Base-by-base conservation (phyloP, 2,329 filamentous ascomycete species). In the Trichothecium roseum region DNA sequence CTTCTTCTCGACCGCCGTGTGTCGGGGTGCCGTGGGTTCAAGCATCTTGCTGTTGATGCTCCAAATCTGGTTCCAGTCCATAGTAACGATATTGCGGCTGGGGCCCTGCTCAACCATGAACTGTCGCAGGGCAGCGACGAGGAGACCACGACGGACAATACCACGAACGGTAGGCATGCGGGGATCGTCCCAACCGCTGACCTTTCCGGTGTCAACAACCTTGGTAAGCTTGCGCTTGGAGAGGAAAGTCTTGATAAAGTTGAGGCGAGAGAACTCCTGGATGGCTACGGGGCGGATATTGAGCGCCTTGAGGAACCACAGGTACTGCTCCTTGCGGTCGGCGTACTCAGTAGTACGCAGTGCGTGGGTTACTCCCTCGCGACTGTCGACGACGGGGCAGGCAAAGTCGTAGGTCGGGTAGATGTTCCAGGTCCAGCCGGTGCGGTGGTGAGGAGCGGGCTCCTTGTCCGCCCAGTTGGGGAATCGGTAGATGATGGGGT, bases 401-500 rank as follows among this genome's bases (percentile, higher is more conserved):
- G 83, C 84, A 53, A 89, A 85, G 56, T 91, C 84, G 65, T 91
- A 91, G 0, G 89, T 93, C 0, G 91, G 91, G 55, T 94, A 95
- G 43, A 95, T 94, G 57, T 78, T 81, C 87, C 88, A 96, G 52
- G 81, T 78, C 44, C 74, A 66, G 20, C 84, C 85, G 0, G 84
- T 91, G 46, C 84, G 78, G 64, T 91, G 84, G 57, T 91, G 83
- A 15, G 68, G 48, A 17, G 48, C 45, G 4, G 50, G 50, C 48
- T 53, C 50, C 41, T 51, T 50, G 32, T 68, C 65, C 38, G 69
- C 68, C 41, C 66, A 50, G 55, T 94, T 94, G 47, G 50, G 50
- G 74, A 87, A 95, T 46, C 91, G 81, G 70, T 95, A 40, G 58
- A 98, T 93, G 59, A 96, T 88, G 10, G 91, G 91, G 58, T 98